Evolutionary conservation across 768 basidiomycete species (phyloP), one percentile per base, ranked within the genome.

Genomic region (Fomitopsis serialis): DNA sequence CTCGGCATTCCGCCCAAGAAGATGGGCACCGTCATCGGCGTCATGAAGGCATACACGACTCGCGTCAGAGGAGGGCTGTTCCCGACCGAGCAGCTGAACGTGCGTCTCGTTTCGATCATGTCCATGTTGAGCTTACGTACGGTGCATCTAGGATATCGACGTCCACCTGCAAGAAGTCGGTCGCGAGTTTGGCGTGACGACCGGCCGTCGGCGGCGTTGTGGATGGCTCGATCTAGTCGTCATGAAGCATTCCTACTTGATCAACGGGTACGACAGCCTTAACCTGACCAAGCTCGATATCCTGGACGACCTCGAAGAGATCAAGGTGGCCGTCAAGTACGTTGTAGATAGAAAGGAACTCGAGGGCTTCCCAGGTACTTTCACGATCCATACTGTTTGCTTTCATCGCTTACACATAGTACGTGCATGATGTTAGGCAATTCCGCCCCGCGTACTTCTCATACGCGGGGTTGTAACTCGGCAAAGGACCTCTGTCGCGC

Each of bases 211-310:
- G 35, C 79, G 97, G 54, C 87, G 97, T 50, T 92, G 94, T 69
- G 97, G 97, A 12, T 99, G 97, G 97, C 83, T 99, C 43, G 97
- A 99, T 70, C 77, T 98, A 13, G 92, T 98, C 52, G 92, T 98
- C 40, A 80, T 99, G 77, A 87, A 84, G 68, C 87, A 98, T 70
- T 98, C 96, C 7, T 83, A 76, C 65, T 72, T 91, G 57, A 92
- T 99, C 78, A 99, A 99, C 69, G 97, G 97, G 34, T 99, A 98
- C 69, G 92, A 96, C 63, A 67, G 72, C 44, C 74, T 98, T 57
- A 99, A 99, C n/a, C n/a, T n/a, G n/a, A n/a, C n/a, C n/a, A n/a
- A n/a, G n/a, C n/a, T n/a, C n/a, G n/a, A n/a, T n/a, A n/a, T n/a
- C n/a, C n/a, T n/a, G n/a, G n/a, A n/a, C n/a, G n/a, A n/a, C n/a